Evolutionary conservation across 1,139 yeast genomes (phyloP), one percentile per base, ranked within the genome.

Genomic region (Zygosaccharomyces sapae): DNA sequence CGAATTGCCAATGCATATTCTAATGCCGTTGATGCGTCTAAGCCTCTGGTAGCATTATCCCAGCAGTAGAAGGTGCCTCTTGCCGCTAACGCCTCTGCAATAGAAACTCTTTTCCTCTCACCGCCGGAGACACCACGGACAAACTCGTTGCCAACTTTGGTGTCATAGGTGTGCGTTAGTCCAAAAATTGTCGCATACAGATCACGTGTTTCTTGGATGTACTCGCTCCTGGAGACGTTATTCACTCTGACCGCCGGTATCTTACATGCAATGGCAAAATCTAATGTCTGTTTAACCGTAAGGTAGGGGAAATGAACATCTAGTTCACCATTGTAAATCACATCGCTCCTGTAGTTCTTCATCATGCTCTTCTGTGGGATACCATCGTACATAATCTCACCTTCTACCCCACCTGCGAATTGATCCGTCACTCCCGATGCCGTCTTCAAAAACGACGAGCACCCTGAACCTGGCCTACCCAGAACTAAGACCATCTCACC

Each of bases 11-110:
- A 63, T 9, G 75, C 69, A 54, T 70, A 75, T 54, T 76, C 80
- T 49, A 76, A 67, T 13, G 80, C 80, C 13, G 80, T 75, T 2
- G 79, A 70, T 12, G 80, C 74, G 58, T 73, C 70, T 34, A 66
- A 48, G 56, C 81, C 81, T 56, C 79, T 71, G 7, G 81, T 76
- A 22, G 80, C 77, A 55, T 76, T 76, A 63, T 76, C 80, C 81
- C 80, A 76, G 56, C 77, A 68, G 55, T 75, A 75, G 30, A 76
- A 59, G 29, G 73, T 66, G 36, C 74, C 78, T 44, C 71, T 66
- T 45, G 76, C 72, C 22, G 74, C 72, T 54, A 72, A 66, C 2
- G 77, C 75, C 59, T 74, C 79, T 22, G 76, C 75, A 50, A 72
- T 71, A 3, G 75, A 71, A 20, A 72, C 72, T 59, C 76, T 66